Evolutionary conservation across 2,329 filamentous ascomycete genomes (phyloP), one percentile per base, ranked within the genome.

Genomic region (Aspergillus glaucus): DNA sequence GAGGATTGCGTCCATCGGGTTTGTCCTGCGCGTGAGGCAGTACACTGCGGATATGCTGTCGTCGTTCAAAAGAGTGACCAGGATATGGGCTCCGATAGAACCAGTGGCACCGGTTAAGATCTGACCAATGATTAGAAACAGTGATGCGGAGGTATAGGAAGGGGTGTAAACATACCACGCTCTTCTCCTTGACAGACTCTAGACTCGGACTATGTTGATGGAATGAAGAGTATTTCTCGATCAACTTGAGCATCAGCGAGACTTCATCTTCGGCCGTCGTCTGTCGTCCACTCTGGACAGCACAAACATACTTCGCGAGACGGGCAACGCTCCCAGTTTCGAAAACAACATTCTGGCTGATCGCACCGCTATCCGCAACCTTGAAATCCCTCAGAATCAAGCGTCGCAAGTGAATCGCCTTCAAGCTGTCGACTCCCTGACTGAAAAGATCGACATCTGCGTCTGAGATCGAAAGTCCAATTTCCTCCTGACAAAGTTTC

Each of bases 161-260:
- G 1, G 4, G 5, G 5, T 4, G 22, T 5, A 22, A 22, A 46
- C 61, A 46, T 52, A 65, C 63, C 22, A 63, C 61, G 22, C 57
- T 53, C 6, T 54, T 57, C 0, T 22, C 46, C 2, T 15, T 47
- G 1, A 54, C 17, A 37, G 48, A 43, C 7, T 62, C 58, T 7
- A 54, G 46, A 28, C 62, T 54, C 1, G 59, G 55, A 1, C 44
- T 49, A 26, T 64, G 60, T 28, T 43, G 41, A n/a, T 61, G 50
- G 53, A 78, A 79, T 2, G 56, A 54, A 12, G 74, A 69, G 50
- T 76, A 77, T 47, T 74, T 66, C 6, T 71, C 58, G 12, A 79
- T 73, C 43, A 81, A 59, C 2, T 66, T 59, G 22, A 67, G 56
- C 73, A 75, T 78, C 40, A 67, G 45, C 45, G 62, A 44, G 34